Evolutionary conservation across 164 flowering plant species (phyloP).

Genomic region (Nelumbo lutea): DNA sequence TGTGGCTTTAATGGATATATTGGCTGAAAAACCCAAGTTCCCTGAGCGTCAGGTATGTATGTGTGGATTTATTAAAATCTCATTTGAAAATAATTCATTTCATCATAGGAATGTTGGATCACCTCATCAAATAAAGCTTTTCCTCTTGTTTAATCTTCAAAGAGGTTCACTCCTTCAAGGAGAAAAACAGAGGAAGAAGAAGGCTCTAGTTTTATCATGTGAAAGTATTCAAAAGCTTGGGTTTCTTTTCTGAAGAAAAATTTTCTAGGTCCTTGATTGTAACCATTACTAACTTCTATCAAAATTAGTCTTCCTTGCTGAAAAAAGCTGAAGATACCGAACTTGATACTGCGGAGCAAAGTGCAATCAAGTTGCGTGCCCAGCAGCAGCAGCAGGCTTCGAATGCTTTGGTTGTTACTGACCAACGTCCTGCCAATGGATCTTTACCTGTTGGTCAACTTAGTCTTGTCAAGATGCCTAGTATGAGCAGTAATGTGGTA

Average conservation of each 20-base stretch:
- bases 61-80: background rate
- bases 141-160: too few relatives aligned
- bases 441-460: constrained; percentile 54
- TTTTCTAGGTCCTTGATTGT: constrained; percentile 2
- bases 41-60: constrained; percentile 87
- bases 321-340: constrained; percentile 92
- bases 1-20: constrained; percentile 75
- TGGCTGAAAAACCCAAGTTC: constrained; percentile 99
- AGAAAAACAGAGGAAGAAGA: background rate
- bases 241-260: background rate
- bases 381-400: constrained; percentile 92
- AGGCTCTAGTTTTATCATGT: background rate
- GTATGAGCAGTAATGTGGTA: constrained; percentile 43
- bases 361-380: constrained; percentile 87
- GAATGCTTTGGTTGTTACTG: constrained; percentile 83
- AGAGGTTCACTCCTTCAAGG: too few relatives aligned
- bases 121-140: background rate
- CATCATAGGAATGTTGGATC: background rate
- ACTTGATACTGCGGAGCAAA: constrained; percentile 93
- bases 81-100: background rate
- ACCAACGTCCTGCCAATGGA: constrained; percentile 68
- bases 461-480: constrained; percentile 72
- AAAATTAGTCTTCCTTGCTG: constrained; percentile 73
- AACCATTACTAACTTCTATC: constrained; percentile 9
- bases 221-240: background rate